phyloP scores from a whole-genome alignment of 495 filamentous ascomycete genomes.

The Aspergillus asperescens region DNA sequence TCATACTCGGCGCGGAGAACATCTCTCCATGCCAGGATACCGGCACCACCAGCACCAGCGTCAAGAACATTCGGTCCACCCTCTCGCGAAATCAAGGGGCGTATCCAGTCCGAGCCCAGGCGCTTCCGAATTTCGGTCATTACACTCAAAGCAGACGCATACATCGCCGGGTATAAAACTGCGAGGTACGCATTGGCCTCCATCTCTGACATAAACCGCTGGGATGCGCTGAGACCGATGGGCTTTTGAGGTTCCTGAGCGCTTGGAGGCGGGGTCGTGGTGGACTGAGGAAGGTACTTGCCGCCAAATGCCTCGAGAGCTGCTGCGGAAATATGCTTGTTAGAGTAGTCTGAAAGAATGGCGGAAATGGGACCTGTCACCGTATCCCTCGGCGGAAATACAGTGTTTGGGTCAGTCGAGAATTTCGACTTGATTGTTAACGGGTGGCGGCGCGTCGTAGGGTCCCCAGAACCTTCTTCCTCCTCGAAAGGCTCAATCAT shows the following conservation, averaged over 20 bases:
- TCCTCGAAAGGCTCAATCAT: slow-evolving; percentile 44
- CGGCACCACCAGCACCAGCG: slow-evolving; percentile 78
- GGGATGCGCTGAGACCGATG: slow-evolving; percentile 63
- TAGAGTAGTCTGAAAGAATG: slow-evolving; percentile 60
- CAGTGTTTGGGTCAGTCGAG: slow-evolving; percentile 61
- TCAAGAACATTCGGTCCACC: slow-evolving; percentile 79
- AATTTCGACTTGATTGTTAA: slow-evolving; percentile 60
- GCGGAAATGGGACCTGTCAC: slow-evolving; percentile 62
- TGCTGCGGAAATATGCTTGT: slow-evolving; percentile 65
- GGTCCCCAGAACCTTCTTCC: slow-evolving; percentile 47
- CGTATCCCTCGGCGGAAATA: slow-evolving; percentile 59
- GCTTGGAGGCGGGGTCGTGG: slow-evolving; percentile 47
- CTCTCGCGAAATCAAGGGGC: slow-evolving; percentile 57
- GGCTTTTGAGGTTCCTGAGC: slow-evolving; percentile 57
- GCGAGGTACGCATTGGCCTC: slow-evolving; percentile 82
- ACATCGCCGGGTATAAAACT: slow-evolving; percentile 72
- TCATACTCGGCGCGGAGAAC: slow-evolving; percentile 76
- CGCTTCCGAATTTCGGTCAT: slow-evolving; percentile 82
- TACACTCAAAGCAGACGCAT: slow-evolving; percentile 65
- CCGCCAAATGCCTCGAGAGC: slow-evolving; percentile 73
- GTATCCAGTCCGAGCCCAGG: slow-evolving; percentile 74
- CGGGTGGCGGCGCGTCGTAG: slow-evolving; percentile 51
- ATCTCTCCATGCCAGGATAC: slow-evolving; percentile 78
- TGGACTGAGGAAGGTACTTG: slow-evolving; percentile 63
- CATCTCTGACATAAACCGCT: slow-evolving; percentile 72